Evolutionary conservation across 2,329 filamentous ascomycete species (phyloP).

Genomic region (Westerdykella ornata): DNA sequence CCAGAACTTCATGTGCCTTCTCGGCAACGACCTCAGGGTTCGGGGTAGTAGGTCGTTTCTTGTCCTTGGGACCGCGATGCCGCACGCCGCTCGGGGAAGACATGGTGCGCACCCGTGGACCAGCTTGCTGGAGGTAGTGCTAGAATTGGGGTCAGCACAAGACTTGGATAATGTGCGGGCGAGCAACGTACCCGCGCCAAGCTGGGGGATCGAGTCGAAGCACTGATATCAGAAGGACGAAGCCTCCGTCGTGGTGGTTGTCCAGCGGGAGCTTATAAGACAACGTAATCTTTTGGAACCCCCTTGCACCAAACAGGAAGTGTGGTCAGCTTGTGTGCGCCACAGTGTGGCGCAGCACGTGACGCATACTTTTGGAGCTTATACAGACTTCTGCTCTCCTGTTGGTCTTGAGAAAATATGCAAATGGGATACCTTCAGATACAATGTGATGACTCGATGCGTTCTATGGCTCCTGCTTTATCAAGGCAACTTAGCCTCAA

Average conservation of each 20-base stretch:
- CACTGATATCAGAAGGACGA: neutral
- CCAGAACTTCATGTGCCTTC: conserved; percentile 23
- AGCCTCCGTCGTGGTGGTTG: neutral
- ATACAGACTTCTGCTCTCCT: no score
- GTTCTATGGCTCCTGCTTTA: no score
- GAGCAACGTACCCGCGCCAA: neutral
- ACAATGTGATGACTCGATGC: no score
- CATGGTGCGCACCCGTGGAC: conserved; percentile 20
- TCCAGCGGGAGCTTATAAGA: neutral
- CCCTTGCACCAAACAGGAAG: neutral
- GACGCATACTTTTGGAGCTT: no score
- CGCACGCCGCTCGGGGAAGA: conserved; percentile 35
- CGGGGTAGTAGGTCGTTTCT: conserved; percentile 34
- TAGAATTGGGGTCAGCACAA: no score
- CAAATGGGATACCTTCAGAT: no score
- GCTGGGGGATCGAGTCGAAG: neutral
- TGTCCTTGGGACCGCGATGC: conserved; percentile 36
- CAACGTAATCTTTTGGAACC: neutral
- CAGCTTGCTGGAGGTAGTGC: no score
- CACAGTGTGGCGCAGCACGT: neutral
- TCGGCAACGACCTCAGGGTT: conserved; percentile 27
- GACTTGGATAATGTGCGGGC: neutral
- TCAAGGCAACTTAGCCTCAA: no score
- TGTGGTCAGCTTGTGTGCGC: no score
- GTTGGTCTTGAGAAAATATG: no score